Percentiles rank a stretch among this genome's conserved stretches.
Conservation (phyloP, 148 eudicot genomes). For the Agrostemma githago region DNA sequence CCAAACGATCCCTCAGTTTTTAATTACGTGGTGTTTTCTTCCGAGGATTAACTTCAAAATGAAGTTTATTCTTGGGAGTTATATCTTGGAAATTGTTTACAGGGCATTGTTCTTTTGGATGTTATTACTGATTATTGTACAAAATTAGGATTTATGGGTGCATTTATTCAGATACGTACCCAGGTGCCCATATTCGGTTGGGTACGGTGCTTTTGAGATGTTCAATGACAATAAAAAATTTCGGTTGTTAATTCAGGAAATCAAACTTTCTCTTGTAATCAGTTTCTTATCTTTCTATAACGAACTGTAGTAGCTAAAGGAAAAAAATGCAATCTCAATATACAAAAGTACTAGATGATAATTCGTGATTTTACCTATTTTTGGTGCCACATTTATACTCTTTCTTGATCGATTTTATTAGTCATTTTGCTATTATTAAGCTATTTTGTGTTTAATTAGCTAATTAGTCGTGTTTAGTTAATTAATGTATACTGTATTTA, state of each 20-base stretch:
- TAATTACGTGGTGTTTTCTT: not conserved
- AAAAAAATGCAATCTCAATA: not conserved
- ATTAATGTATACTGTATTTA: too few relatives aligned
- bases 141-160: conserved; percentile 13
- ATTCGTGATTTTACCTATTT: too few relatives aligned
- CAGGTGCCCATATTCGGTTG: conserved; percentile 2
- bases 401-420: too few relatives aligned
- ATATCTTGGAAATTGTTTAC: not conserved
- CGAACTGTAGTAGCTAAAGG: not conserved
- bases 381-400: too few relatives aligned
- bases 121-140: conserved; percentile 9
- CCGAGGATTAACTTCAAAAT: conserved; percentile 4
- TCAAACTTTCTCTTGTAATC: not conserved
- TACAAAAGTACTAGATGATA: too few relatives aligned
- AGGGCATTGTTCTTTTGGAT: conserved; percentile 6
- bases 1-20: not conserved
- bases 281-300: not conserved
- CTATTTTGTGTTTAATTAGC: too few relatives aligned
- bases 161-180: conserved; percentile 14
- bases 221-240: conserved; percentile 5
- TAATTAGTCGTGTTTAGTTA: too few relatives aligned
- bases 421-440: too few relatives aligned
- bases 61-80: not conserved
- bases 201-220: conserved; percentile 8
- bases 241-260: not conserved